phyloP scores from a whole-genome alignment of 2,329 filamentous ascomycete species.

The Alternaria ventricosa region DNA sequence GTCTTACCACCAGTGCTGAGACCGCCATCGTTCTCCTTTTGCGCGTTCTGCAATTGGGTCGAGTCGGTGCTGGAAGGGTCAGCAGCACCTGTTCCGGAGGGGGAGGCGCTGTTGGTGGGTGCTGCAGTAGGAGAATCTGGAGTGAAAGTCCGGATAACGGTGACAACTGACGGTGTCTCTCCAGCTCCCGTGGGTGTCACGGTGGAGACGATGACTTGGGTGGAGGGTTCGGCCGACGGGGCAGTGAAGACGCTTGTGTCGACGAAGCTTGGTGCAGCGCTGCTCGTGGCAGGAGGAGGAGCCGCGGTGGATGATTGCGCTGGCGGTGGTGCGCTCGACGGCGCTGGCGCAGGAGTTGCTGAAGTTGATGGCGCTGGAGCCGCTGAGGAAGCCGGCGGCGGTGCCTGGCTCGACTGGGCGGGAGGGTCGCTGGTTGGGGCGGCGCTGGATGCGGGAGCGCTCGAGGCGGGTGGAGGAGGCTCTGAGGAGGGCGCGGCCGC shows the following conservation, averaged over 20 bases:
- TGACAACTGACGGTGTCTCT: constrained; percentile 25
- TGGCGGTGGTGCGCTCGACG: constrained; percentile 12
- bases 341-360: constrained; percentile 15
- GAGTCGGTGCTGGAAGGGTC: constrained; percentile 17
- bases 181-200: constrained; percentile 29
- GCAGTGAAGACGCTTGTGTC: constrained; percentile 32
- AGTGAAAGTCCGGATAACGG: constrained; percentile 24
- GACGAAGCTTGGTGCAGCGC: constrained; percentile 4
- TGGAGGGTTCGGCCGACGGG: constrained; percentile 27
- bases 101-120: constrained; percentile 7
- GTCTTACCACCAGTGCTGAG: constrained; percentile 73
- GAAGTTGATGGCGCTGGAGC: constrained; percentile 11
- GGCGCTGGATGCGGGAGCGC: constrained; percentile 12
- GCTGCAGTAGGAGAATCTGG: constrained; percentile 9
- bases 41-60: constrained; percentile 17
- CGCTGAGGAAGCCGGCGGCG: constrained; percentile 6
- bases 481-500: constrained; percentile 15
- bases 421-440: constrained; percentile 21
- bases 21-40: constrained; percentile 41
- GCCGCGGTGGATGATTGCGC: constrained; percentile 15
- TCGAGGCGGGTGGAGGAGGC: constrained; percentile 16
- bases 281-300: neutral
- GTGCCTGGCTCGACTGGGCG: constrained; percentile 7
- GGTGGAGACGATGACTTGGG: constrained; percentile 24
- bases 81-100: constrained; percentile 7